Evolutionary conservation across 1,284 basidiomycete genomes (phyloP).

Genomic region (Sphagnurus paluster): DNA sequence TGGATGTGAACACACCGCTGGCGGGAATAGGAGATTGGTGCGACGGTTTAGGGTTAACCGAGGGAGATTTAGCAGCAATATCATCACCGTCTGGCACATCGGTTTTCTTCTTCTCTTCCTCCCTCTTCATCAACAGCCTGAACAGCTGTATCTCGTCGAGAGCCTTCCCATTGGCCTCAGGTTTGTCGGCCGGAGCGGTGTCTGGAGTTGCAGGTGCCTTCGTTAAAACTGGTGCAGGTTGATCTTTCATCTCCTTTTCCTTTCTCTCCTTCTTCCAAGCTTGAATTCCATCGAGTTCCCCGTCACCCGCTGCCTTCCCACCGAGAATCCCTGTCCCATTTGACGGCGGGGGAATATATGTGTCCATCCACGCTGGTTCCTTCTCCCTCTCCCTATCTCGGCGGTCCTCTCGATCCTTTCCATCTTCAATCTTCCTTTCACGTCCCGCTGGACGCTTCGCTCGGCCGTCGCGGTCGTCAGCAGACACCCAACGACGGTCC

Average conservation of each 20-base stretch:
- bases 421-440: slow-evolving; percentile 61
- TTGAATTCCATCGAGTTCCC: slow-evolving; percentile 83
- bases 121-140: slow-evolving; percentile 82
- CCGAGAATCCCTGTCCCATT: slow-evolving; percentile 65
- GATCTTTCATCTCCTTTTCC: slow-evolving; percentile 71
- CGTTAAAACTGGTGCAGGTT: slow-evolving; percentile 21
- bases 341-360: slow-evolving; percentile 68
- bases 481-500: slow-evolving; percentile 55
- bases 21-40: slow-evolving; percentile 1
- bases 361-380: slow-evolving; percentile 91
- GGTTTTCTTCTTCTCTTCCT: slow-evolving; percentile 67
- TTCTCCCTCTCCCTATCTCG: slow-evolving; percentile 64
- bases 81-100: slow-evolving; percentile 26
- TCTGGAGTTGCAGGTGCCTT: slow-evolving; percentile 6
- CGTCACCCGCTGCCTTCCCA: slow-evolving; percentile 53
- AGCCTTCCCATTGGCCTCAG: slow-evolving; percentile 34
- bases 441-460: slow-evolving; percentile 57
- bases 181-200: slow-evolving; percentile 8
- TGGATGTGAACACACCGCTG: no score
- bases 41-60: background rate
- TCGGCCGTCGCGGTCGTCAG: slow-evolving; percentile 65
- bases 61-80: background rate
- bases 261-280: slow-evolving; percentile 89
- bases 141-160: slow-evolving; percentile 87
- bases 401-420: slow-evolving; percentile 54